Conservation (phyloP, 306 rosid genomes). For the apple (Malus domestica) region DNA sequence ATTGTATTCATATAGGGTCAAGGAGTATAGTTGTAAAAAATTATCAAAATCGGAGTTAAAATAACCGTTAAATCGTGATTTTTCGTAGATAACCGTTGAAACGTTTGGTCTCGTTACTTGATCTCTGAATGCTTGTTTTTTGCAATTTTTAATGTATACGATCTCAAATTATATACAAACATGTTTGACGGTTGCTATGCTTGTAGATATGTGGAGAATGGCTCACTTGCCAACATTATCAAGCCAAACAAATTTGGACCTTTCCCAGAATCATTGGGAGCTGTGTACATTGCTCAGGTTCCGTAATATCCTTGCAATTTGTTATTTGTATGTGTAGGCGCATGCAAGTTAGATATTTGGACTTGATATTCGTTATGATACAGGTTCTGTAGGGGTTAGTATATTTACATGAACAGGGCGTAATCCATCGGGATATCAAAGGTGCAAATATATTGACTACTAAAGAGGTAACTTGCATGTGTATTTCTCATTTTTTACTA, state of each 20-base stretch:
- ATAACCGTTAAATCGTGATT: no score
- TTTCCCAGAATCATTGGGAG: slow-evolving; percentile 94
- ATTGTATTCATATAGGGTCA: no score
- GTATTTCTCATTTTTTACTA: background rate
- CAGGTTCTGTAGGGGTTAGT: slow-evolving; percentile 99
- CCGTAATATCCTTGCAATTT: slow-evolving; percentile 16
- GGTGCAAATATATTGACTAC: slow-evolving; percentile 97
- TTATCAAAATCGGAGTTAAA: no score
- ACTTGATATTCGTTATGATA: slow-evolving; percentile 17
- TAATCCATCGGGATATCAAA: slow-evolving; percentile 94
- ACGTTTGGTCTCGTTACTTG: no score
- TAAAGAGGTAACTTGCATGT: slow-evolving; percentile 56
- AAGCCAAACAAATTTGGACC: slow-evolving; percentile 99
- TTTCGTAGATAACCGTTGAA: no score
- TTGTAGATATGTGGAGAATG: slow-evolving; percentile 88
- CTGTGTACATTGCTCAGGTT: slow-evolving; percentile 92
- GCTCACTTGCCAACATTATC: slow-evolving; percentile 92
- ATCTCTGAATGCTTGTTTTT: no score
- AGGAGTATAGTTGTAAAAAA: no score
- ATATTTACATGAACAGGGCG: slow-evolving; percentile 97
- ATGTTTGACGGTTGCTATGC: background rate
- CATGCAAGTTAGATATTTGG: background rate
- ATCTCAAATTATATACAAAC: no score
- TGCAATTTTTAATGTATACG: no score
- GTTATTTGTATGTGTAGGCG: background rate